These are phyloP conservation scores for Crithidia sp. DNA, from an alignment of 208 protist species.

Conservation along the genomic window DNA sequence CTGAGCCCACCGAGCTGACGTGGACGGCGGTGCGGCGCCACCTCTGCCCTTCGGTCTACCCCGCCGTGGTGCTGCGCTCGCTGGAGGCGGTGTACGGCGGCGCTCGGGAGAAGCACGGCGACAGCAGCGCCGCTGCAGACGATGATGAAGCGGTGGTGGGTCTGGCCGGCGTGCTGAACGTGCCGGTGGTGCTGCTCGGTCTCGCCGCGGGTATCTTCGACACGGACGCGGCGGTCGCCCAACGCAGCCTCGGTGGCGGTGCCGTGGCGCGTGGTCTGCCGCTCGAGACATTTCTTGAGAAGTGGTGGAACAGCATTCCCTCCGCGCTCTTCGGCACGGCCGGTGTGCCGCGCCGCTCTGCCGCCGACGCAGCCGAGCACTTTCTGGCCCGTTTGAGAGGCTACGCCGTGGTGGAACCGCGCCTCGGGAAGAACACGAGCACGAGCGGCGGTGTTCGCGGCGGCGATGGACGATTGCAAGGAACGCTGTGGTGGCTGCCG, in stretches of 20 bases:
- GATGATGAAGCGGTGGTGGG: conserved; percentile 5
- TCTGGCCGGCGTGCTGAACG: conserved; percentile 25
- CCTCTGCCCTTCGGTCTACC: conserved; percentile 65
- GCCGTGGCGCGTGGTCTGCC: conserved; percentile 27
- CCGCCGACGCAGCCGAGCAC: neutral
- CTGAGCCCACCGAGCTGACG: conserved; percentile 13
- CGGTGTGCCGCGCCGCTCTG: conserved; percentile 17
- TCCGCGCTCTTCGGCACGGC: conserved; percentile 36
- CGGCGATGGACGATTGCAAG: conserved; percentile 1
- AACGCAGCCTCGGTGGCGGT: conserved; percentile 11
- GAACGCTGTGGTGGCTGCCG: conserved; percentile 51
- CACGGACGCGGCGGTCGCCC: conserved; percentile 7
- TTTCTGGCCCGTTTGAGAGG: conserved; percentile 47
- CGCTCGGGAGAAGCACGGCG: neutral
- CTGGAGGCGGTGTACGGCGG: conserved; percentile 54
- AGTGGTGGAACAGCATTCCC: conserved; percentile 44
- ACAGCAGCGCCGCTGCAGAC: neutral
- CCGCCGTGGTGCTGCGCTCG: conserved; percentile 52
- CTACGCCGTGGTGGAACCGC: conserved; percentile 33
- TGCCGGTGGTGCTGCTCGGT: conserved; percentile 37
- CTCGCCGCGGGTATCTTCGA: conserved; percentile 60
- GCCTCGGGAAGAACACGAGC: neutral
- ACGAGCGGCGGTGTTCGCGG: neutral
- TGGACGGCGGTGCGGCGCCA: conserved; percentile 40
- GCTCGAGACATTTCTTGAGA: conserved; percentile 40